Base-by-base conservation (phyloP, 139 green algal genomes). In the Haematococcus lacustris region DNA sequence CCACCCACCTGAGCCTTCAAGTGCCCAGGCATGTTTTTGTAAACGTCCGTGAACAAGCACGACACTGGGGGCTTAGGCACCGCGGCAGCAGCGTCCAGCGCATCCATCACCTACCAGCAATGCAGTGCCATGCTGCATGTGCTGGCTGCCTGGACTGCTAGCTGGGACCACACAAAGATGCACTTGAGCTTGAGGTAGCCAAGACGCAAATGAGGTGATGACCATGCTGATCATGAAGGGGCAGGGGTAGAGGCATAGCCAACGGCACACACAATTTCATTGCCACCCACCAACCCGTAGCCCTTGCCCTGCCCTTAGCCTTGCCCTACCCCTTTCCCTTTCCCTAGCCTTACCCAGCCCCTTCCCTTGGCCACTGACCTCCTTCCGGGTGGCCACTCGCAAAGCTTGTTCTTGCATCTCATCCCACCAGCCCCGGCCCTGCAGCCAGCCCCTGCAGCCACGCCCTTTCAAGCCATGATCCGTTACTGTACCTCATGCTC, bases 31-130 rank as follows among this genome's bases (percentile, higher is more conserved):
- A 92, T 65, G 47, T 74, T 41, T 0, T 75, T 78, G 75, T 97
- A 97, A 17, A 97, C 91, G 61, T 97, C 91, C 0, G 68, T 83
- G 66, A 95, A 95, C 70, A 95, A 65, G 17, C 82, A 61, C 2
- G 75, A 83, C 37, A 95, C 43, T 0, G 85, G 73, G 5, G 87
- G 76, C 83, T 94, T 93, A 47, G 75, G 68, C 70, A 82, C 82
- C 38, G 53, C 73, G 4, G 82, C 83, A 3, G 91, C 89, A 25
- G 53, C 68, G 7, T 88, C 82, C 43, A 96, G 70, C 5, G 89
- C 85, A 28, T 75, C 72, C 25, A 93, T 68, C 0, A 91, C 81
- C 83, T 96, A 78, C n/a, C 50, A 28, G 39, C 21, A 50, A 38
- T 13, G 17, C 6, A 47, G 30, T 21, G 60, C 6, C 1, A 50